Conservation (phyloP, 192 early-diverging fungal genomes). For the Backusella luteola region DNA sequence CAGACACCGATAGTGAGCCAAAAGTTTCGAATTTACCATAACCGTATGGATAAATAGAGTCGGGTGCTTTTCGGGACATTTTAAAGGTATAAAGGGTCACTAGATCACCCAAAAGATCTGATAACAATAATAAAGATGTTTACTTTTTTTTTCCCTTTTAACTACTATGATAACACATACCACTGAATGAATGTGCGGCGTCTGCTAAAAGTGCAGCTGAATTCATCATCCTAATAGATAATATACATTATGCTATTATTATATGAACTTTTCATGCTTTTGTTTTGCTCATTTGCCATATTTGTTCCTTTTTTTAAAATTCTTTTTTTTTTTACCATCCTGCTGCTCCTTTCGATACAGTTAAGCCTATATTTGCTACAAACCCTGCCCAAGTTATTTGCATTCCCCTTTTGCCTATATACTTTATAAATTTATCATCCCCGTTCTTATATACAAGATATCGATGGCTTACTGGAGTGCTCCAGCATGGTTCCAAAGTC, state of each 20-base stretch:
- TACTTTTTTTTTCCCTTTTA: neutral
- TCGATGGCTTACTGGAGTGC: constrained; percentile 5
- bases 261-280: neutral
- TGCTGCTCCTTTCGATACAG: constrained; percentile 57
- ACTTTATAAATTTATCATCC: neutral
- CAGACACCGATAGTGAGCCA: constrained; percentile 65
- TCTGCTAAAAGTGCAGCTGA: constrained; percentile 80
- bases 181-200: constrained; percentile 73
- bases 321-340: constrained; percentile 40
- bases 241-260: neutral
- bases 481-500: constrained; percentile 6
- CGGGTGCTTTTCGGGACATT: constrained; percentile 59
- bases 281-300: too few relatives aligned
- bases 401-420: constrained; percentile 49
- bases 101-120: constrained; percentile 66
- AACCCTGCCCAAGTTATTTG: constrained; percentile 64
- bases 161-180: constrained; percentile 27
- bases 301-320: constrained; percentile 15
- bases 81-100: constrained; percentile 76
- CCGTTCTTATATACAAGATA: neutral
- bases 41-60: constrained; percentile 66
- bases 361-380: constrained; percentile 59
- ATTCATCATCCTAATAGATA: constrained; percentile 50
- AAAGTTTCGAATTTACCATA: constrained; percentile 66
- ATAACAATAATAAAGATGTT: neutral